These are phyloP conservation scores for Stentor roeselii DNA, from an alignment of 73 alveolate genomes.

Conservation along the genomic window DNA sequence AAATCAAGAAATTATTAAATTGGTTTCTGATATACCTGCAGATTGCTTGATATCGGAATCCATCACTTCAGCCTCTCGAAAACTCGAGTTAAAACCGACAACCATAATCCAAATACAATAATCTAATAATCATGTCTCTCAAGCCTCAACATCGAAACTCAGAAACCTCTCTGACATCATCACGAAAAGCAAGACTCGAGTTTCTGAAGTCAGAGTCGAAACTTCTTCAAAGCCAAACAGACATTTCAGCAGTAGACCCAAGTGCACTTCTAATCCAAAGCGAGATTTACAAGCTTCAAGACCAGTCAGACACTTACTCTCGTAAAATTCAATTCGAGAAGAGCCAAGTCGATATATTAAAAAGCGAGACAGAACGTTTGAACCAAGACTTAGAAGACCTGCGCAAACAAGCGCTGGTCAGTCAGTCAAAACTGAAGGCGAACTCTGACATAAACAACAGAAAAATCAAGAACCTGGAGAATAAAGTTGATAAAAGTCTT, in stretches of 20 bases:
- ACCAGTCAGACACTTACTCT: conserved; percentile 14
- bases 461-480: conserved; percentile 57
- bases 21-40: too few relatives aligned
- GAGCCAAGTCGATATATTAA: background rate
- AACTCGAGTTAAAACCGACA: too few relatives aligned
- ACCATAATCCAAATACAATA: too few relatives aligned
- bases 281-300: conserved; percentile 18
- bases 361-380: background rate
- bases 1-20: too few relatives aligned
- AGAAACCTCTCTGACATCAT: background rate
- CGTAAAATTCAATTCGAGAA: conserved; percentile 15
- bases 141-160: background rate
- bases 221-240: background rate
- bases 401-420: background rate
- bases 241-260: background rate
- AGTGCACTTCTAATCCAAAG: background rate
- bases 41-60: too few relatives aligned
- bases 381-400: background rate
- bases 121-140: too few relatives aligned
- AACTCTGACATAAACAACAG: conserved; percentile 26
- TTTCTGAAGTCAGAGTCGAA: background rate
- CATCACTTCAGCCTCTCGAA: too few relatives aligned
- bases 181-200: background rate
- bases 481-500: conserved; percentile 58
- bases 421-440: conserved; percentile 4